Evolutionary conservation across 192 early-diverging fungal genomes (phyloP).

Genomic region (Gaertneriomyces semiglobifer): DNA sequence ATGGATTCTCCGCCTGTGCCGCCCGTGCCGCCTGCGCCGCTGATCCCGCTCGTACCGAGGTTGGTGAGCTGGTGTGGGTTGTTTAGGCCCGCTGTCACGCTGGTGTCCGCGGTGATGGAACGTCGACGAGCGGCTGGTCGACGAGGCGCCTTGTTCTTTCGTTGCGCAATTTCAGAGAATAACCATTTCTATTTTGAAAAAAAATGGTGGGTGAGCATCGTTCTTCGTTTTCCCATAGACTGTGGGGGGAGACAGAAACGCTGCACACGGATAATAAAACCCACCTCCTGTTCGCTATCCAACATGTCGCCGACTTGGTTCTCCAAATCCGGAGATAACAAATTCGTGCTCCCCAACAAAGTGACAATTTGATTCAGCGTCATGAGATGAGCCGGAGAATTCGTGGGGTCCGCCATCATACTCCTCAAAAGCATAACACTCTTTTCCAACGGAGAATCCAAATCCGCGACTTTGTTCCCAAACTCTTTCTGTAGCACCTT

Average conservation of each 20-base stretch:
- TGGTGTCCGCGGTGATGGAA: constrained; percentile 23
- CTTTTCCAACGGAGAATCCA: constrained; percentile 57
- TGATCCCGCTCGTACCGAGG: too few species aligned
- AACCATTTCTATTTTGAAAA: constrained; percentile 41
- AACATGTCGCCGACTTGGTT: constrained; percentile 31
- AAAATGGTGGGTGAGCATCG: not conserved
- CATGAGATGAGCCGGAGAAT: constrained; percentile 35
- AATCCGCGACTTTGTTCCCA: constrained; percentile 36
- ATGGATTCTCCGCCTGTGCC: not conserved
- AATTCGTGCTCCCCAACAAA: constrained; percentile 39
- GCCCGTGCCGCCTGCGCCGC: too few species aligned
- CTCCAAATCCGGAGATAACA: constrained; percentile 52
- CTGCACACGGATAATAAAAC: not conserved
- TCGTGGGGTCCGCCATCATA: constrained; percentile 47
- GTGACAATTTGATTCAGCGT: constrained; percentile 34
- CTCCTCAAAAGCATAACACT: constrained; percentile 39
- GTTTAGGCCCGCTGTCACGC: not conserved
- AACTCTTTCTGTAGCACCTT: constrained; percentile 42
- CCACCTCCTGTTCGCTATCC: constrained; percentile 51
- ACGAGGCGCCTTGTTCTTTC: constrained; percentile 18
- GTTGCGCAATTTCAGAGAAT: constrained; percentile 46
- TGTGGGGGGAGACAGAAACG: not conserved
- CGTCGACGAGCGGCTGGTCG: constrained; percentile 9
- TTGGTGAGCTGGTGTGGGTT: too few species aligned
- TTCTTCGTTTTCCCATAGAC: not conserved